phyloP scores from a whole-genome alignment of 176 grass and related monocot species.

The Cocos nucifera region DNA sequence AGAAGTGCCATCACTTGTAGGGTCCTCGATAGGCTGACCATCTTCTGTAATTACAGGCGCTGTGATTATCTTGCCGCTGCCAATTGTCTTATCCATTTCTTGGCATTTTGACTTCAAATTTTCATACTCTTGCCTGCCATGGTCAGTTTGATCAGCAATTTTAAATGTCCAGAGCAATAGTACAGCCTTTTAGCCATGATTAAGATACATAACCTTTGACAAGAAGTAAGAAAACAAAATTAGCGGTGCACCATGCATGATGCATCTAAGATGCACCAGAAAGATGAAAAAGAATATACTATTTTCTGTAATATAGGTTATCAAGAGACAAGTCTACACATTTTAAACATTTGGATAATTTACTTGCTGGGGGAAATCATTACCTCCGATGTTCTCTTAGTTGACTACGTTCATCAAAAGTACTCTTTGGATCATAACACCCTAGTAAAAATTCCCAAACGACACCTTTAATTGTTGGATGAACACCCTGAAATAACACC shows the following conservation, averaged over 20 bases:
- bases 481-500: conserved; percentile 47
- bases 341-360: too few relatives aligned
- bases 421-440: conserved; percentile 90
- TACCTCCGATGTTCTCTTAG: conserved; percentile 73
- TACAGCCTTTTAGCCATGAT: too few relatives aligned
- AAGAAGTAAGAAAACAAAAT: too few relatives aligned
- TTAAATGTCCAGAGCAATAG: conserved; percentile 5
- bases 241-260: too few relatives aligned
- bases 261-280: too few relatives aligned
- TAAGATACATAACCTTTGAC: too few relatives aligned
- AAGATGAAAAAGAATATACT: too few relatives aligned
- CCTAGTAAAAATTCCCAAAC: conserved; percentile 97
- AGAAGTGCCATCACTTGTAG: conserved; percentile 11
- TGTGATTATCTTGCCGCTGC: conserved; percentile 70
- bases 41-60: conserved; percentile 84
- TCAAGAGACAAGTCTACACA: too few relatives aligned
- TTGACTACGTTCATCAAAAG: conserved; percentile 56
- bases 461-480: conserved; percentile 83
- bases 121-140: conserved; percentile 79
- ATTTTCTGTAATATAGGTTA: too few relatives aligned
- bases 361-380: background rate
- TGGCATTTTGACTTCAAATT: conserved; percentile 77
- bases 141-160: conserved; percentile 25
- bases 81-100: conserved; percentile 77
- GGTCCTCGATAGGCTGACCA: conserved; percentile 48